phyloP scores from a whole-genome alignment of 768 basidiomycete genomes.

The Termitomyces titanicus region DNA sequence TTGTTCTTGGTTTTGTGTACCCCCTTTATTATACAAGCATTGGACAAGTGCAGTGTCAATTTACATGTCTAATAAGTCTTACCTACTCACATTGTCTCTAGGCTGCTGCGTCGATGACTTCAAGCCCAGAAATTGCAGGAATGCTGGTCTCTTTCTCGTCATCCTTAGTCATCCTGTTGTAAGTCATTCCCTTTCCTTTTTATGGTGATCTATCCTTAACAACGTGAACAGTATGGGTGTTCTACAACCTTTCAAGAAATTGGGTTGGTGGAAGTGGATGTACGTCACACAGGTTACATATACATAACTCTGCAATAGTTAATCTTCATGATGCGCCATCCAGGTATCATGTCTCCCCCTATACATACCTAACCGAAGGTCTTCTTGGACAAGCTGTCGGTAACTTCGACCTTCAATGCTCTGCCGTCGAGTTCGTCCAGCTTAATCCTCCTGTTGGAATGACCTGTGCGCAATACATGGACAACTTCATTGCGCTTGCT shows the following conservation, averaged over 20 bases:
- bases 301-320: too few relatives aligned
- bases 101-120: constrained; percentile 54
- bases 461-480: constrained; percentile 51
- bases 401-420: constrained; percentile 40
- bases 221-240: constrained; percentile 47
- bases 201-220: not conserved
- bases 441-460: constrained; percentile 51
- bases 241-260: constrained; percentile 52
- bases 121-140: constrained; percentile 51
- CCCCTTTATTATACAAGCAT: constrained; percentile 61
- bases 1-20: constrained; percentile 50
- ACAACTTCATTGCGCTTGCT: constrained; percentile 39
- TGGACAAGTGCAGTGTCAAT: constrained; percentile 34
- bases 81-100: constrained; percentile 36
- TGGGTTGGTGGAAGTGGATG: constrained; percentile 71
- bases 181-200: constrained; percentile 12
- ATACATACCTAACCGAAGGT: constrained; percentile 53
- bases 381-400: constrained; percentile 40
- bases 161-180: constrained; percentile 57
- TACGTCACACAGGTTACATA: constrained; percentile 24
- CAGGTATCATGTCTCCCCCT: constrained; percentile 43
- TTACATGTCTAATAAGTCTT: too few relatives aligned
- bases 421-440: constrained; percentile 45
- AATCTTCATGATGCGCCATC: too few relatives aligned
- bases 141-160: constrained; percentile 50